Conservation (phyloP, 371 early-diverging fungal species). For the Blakeslea trispora region DNA sequence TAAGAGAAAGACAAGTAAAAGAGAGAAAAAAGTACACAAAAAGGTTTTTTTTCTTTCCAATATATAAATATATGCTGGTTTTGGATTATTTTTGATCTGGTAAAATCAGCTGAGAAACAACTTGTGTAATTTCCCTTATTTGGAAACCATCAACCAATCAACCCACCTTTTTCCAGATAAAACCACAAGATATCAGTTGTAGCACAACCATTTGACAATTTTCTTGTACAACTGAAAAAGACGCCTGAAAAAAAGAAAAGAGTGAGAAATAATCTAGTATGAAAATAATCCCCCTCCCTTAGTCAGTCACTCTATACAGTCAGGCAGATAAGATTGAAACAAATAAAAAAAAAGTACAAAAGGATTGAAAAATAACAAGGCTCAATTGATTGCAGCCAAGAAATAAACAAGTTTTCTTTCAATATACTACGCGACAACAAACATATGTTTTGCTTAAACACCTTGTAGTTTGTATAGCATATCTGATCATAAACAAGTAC, state of each 20-base stretch:
- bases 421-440: no score
- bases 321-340: no score
- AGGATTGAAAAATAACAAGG: no score
- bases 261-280: not conserved
- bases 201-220: not conserved
- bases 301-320: no score
- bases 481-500: no score
- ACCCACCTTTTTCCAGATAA: not conserved
- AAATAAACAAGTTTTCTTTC: no score
- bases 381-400: no score
- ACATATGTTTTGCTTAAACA: no score
- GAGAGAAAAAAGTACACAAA: slow-evolving; percentile 1
- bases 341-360: no score
- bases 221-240: not conserved
- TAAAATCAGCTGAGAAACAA: not conserved
- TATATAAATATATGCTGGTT: slow-evolving; percentile 5
- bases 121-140: slow-evolving; percentile 4
- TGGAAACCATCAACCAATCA: slow-evolving; percentile 11
- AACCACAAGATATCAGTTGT: not conserved
- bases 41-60: no score
- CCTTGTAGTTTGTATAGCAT: no score
- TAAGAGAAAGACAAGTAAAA: slow-evolving; percentile 2
- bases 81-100: slow-evolving; percentile 4
- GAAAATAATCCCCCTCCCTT: no score
- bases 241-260: not conserved